Conservation (phyloP, 176 grass and related monocot species). For the Oryza meridionalis region DNA sequence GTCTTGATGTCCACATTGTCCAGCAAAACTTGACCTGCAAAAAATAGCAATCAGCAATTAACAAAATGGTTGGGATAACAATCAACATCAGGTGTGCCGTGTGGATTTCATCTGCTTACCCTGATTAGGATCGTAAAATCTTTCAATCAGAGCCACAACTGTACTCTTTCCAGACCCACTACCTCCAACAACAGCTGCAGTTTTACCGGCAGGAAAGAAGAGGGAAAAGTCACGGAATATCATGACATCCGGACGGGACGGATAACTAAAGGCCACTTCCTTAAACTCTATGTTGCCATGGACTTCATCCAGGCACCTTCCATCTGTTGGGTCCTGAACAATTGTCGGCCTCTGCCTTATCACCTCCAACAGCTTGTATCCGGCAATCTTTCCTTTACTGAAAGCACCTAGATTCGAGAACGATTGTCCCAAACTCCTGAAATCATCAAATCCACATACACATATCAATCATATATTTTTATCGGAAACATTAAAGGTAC, state of each 20-base stretch:
- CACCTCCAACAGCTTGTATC: constrained; percentile 87
- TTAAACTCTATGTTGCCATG: constrained; percentile 93
- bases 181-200: constrained; percentile 68
- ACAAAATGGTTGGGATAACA: neutral
- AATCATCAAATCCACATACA: constrained; percentile 10
- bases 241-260: constrained; percentile 74
- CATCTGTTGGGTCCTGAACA: constrained; percentile 61
- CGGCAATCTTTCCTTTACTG: constrained; percentile 89
- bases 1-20: constrained; percentile 81
- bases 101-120: constrained; percentile 42
- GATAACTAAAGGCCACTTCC: constrained; percentile 81
- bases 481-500: neutral
- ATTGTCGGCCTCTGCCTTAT: constrained; percentile 84
- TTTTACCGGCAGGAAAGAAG: constrained; percentile 85
- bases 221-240: constrained; percentile 90
- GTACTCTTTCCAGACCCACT: constrained; percentile 95
- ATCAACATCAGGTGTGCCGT: neutral
- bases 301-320: constrained; percentile 68
- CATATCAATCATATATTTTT: constrained; percentile 9
- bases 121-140: constrained; percentile 91
- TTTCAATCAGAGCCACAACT: constrained; percentile 75
- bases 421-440: constrained; percentile 86
- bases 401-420: constrained; percentile 92
- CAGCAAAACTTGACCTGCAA: constrained; percentile 72
- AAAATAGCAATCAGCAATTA: constrained; percentile 13